Evolutionary conservation across 257 asterid genomes (phyloP), one percentile per base, ranked within the genome.

Genomic region (Prunella vulgaris): DNA sequence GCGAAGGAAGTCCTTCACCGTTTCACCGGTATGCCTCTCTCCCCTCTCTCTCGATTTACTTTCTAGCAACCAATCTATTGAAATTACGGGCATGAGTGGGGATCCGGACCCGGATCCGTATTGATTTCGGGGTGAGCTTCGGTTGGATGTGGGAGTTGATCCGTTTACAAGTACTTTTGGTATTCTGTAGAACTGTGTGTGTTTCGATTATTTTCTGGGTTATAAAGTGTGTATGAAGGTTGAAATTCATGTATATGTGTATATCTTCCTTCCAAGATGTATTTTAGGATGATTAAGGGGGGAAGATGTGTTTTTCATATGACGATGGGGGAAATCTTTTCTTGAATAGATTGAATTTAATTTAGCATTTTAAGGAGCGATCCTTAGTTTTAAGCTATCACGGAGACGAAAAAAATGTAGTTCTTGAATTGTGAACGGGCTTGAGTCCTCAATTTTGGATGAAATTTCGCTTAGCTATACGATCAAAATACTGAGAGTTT

Each of bases 1-100:
- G 74, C 66, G 76, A 73, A 3, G n/a, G 38, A 69, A 48, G 59
- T 52, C 22, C 46, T 69, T 53, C 70, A 4, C 32, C 22, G 64
- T 48, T 46, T 63, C 74, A 20, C 59, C 66, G 77, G 81, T 76
- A 37, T 18, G 66, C 57, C 33, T 46, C 73, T 33, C 53, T 21
- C n/a, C 10, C 54, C 24, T 20, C 14, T 7, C 28, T 15, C 7
- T 65, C 44, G 67, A 33, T 64, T 68, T 38, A 4, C 60, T 1
- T 49, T 66, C 0, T 18, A 24, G 18, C 14, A 13, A 21, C 12
- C 49, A 20, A 4, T 59, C 24, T 10, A 13, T 25, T 38, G 70
- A 60, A 18, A 58, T 1, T 8, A 20, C 20, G 7, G 22, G 32
- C 22, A 71, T 57, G 5, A 20, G 22, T 52, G 38, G 32, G 53